These are phyloP conservation scores for Fusarium verticillioides DNA, from an alignment of 2,329 filamentous ascomycete species.

Conservation along the genomic window DNA sequence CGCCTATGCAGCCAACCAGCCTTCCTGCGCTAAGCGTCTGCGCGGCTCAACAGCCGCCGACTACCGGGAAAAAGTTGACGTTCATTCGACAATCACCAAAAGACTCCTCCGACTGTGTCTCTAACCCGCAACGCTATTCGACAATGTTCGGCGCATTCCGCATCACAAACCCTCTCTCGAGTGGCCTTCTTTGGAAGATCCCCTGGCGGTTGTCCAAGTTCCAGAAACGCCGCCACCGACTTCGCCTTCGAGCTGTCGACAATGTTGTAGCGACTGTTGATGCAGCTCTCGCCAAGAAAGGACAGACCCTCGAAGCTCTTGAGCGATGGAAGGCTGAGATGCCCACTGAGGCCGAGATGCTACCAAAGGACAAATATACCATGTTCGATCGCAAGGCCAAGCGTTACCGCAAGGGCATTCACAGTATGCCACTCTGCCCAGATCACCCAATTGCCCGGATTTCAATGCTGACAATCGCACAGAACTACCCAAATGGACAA, in stretches of 20 bases:
- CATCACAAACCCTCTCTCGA: conserved; percentile 78
- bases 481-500: conserved; percentile 94
- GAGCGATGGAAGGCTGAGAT: conserved; percentile 95
- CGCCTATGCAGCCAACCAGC: conserved; percentile 25
- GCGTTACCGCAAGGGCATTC: conserved; percentile 95
- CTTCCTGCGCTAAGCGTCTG: conserved; percentile 6
- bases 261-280: conserved; percentile 86
- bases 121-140: conserved; percentile 19
- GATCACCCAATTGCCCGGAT: neutral
- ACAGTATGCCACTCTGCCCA: conserved; percentile 73
- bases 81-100: conserved; percentile 34
- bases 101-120: conserved; percentile 18
- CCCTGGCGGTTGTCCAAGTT: conserved; percentile 94
- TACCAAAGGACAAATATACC: conserved; percentile 96
- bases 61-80: conserved; percentile 40
- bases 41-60: conserved; percentile 31
- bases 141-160: conserved; percentile 88
- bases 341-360: conserved; percentile 95
- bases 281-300: conserved; percentile 78
- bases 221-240: conserved; percentile 88
- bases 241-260: conserved; percentile 87
- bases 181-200: conserved; percentile 94
- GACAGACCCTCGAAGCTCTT: conserved; percentile 78
- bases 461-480: conserved; percentile 34
- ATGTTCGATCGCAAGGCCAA: conserved; percentile 97